Base-by-base conservation (phyloP, 805 yeast genomes). In the Hanseniaspora nectarophila region DNA sequence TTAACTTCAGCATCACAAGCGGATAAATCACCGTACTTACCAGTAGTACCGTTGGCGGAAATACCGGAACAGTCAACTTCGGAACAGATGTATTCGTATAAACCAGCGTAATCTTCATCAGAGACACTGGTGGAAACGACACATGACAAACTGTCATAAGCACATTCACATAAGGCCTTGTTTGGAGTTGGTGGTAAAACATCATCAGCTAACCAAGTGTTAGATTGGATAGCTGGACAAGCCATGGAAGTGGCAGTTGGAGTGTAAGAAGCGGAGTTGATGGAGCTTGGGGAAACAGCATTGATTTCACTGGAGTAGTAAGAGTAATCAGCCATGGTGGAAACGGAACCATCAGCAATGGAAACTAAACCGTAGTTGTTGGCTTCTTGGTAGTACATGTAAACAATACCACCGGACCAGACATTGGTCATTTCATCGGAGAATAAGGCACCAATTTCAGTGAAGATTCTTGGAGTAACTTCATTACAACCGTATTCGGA, bases 361-460 rank as follows among this genome's bases (percentile, higher is more conserved):
- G 76, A 57, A 51, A 83, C 89, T 63, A 83, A 74, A 71, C 94
- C 90, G 63, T 82, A 83, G 60, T 82, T 67, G 70, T 83, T 83
- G 53, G 69, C 70, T 71, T 84, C 90, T 71, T 84, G 75, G 69
- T 78, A 84, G 71, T 83, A 84, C 89, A 83, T 79, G 72, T 82
- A 84, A 52, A 83, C 90, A 63, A 84, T 83, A 76, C 90, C 94
- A 70, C 94, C 90, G 47, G 90, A 83, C 92, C 90, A 84, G 55
- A 82, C 82, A 65, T 74, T 82, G 57, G 88, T 82, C 94, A 84
- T 84, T 37, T 82, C 71, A 47, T 65, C 64, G 57, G 81, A 71
- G 70, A 75, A 84, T 37, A 84, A 62, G 54, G 87, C 73, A 42
- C 69, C 76, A 58, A 84, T 84, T 69, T 83, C 90, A 54, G 78